Evolutionary conservation across 2,329 filamentous ascomycete species (phyloP).

Genomic region (Trematosphaeria pertusa): DNA sequence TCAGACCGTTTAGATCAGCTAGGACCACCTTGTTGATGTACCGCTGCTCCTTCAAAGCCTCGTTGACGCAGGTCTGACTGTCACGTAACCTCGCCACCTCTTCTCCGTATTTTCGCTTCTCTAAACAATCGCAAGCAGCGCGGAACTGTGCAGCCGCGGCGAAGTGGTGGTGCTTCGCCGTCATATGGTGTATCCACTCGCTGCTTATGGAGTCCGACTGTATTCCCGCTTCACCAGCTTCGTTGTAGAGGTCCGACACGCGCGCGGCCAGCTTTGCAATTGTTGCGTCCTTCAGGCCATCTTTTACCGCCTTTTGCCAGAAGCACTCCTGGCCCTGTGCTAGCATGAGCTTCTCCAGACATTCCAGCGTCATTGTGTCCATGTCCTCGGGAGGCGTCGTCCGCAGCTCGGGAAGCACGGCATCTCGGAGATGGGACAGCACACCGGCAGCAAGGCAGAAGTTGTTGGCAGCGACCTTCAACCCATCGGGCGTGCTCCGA

Average conservation of each 20-base stretch:
- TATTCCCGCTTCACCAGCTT: constrained; percentile 83
- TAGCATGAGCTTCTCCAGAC: constrained; percentile 81
- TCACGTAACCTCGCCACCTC: constrained; percentile 88
- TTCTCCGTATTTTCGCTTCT: constrained; percentile 94
- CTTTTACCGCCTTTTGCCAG: constrained; percentile 96
- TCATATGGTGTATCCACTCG: constrained; percentile 98
- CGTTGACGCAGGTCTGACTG: constrained; percentile 80
- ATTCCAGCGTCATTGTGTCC: constrained; percentile 86
- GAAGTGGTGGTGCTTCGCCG: constrained; percentile 96
- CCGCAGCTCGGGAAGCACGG: constrained; percentile 81
- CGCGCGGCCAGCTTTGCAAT: constrained; percentile 91
- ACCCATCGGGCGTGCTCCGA: constrained; percentile 77
- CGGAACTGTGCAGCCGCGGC: constrained; percentile 93
- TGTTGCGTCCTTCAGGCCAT: constrained; percentile 87
- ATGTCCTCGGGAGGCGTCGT: constrained; percentile 91
- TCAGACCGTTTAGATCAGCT: constrained; percentile 82
- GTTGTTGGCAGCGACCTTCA: constrained; percentile 88
- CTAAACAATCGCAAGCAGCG: constrained; percentile 86
- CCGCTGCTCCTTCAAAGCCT: constrained; percentile 83
- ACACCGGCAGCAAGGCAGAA: constrained; percentile 89
- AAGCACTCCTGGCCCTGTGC: constrained; percentile 97
- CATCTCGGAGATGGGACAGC: constrained; percentile 76
- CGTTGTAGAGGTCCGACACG: constrained; percentile 88
- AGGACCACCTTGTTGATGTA: constrained; percentile 84
- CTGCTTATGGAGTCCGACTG: constrained; percentile 89